Evolutionary conservation across 2,329 filamentous ascomycete species (phyloP).

Genomic region (Ascochyta fabae): DNA sequence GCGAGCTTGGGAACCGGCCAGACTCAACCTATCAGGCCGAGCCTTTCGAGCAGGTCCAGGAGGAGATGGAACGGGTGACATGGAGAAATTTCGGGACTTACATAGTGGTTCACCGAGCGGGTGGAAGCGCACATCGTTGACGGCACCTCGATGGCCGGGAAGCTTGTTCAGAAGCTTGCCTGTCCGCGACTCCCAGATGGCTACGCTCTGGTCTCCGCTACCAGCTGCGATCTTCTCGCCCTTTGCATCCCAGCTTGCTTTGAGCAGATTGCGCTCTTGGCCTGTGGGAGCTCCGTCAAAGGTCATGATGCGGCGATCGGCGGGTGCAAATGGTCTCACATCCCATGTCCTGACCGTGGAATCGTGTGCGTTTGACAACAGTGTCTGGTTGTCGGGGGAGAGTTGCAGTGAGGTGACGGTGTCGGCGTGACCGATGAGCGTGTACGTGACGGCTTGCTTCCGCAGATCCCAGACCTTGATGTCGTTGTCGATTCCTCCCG

Average conservation of each 20-base stretch:
- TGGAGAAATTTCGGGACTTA: conserved; percentile 60
- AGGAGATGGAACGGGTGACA: not conserved
- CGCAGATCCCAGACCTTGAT: conserved; percentile 97
- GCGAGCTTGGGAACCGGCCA: not conserved
- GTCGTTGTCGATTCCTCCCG: conserved; percentile 94
- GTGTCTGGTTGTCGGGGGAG: conserved; percentile 89
- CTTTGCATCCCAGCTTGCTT: conserved; percentile 85
- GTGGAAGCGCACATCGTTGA: conserved; percentile 93
- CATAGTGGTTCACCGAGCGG: conserved; percentile 84
- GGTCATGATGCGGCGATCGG: conserved; percentile 81
- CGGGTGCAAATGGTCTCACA: conserved; percentile 89
- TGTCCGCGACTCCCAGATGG: conserved; percentile 88
- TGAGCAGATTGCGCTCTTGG: conserved; percentile 88
- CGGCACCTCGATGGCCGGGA: conserved; percentile 91
- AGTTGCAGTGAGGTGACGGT: conserved; percentile 88
- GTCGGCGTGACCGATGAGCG: conserved; percentile 87
- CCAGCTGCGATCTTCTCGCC: conserved; percentile 89
- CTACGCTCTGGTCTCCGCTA: conserved; percentile 86
- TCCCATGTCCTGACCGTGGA: conserved; percentile 96
- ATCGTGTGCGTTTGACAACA: conserved; percentile 93
- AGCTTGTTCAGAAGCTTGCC: conserved; percentile 94
- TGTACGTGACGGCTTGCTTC: conserved; percentile 87
- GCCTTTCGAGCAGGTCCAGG: too few relatives aligned
- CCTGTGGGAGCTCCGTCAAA: conserved; percentile 91
- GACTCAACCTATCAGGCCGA: not conserved